Evolutionary conservation across 2,329 filamentous ascomycete genomes (phyloP), one percentile per base, ranked within the genome.

Genomic region (Exophiala mesophila): DNA sequence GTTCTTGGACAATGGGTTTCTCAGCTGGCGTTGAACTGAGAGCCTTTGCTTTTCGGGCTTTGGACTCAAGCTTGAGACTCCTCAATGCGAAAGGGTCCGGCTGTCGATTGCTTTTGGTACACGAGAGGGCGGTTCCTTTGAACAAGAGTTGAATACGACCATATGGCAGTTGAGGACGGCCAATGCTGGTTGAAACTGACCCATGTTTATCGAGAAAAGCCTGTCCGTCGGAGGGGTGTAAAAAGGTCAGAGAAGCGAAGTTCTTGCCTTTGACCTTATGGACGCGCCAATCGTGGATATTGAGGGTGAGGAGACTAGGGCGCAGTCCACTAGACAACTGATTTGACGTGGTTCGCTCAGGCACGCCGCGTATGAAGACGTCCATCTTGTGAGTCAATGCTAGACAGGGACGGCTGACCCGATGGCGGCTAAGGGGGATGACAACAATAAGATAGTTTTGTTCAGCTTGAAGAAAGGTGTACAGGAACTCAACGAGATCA

Each of bases 361-460:
- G 69, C 1, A 76, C 52, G 36, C 66, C 65, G 9, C 57, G 55
- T 7, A 73, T 56, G 52, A 70, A 66, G 23, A 75, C 61, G 42
- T 76, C 71, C 72, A 76, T 73, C 2, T 13, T 19, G 29, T 13
- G n/a, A n/a, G n/a, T n/a, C n/a, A n/a, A n/a, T n/a, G n/a, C n/a
- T n/a, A n/a, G n/a, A n/a, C n/a, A n/a, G n/a, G n/a, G n/a, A n/a
- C n/a, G n/a, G n/a, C n/a, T n/a, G n/a, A n/a, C n/a, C n/a, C n/a
- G n/a, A n/a, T n/a, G n/a, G n/a, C n/a, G n/a, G n/a, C n/a, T n/a
- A n/a, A n/a, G n/a, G n/a, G n/a, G n/a, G n/a, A n/a, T n/a, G n/a
- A n/a, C n/a, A n/a, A n/a, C n/a, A n/a, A n/a, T n/a, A n/a, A n/a
- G n/a, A n/a, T n/a, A n/a, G n/a, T n/a, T n/a, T n/a, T n/a, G n/a